Evolutionary conservation across 192 early-diverging fungal genomes (phyloP), one percentile per base, ranked within the genome.

Genomic region (Coemansia erecta): DNA sequence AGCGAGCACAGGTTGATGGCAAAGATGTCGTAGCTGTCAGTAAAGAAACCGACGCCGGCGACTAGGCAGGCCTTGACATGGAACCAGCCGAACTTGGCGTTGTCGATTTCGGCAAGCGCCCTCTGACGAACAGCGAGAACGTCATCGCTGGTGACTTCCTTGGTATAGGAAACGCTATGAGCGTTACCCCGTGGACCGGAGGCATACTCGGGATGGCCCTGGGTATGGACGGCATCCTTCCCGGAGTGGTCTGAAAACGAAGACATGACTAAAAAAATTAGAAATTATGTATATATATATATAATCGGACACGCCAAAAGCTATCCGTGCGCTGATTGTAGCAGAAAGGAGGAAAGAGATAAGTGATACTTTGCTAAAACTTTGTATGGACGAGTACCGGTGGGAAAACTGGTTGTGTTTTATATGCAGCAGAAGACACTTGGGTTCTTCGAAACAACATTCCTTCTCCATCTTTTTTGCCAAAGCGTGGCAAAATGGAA

Each of bases 21-120:
- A 58, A 94, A 94, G 35, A 92, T 83, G 84, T 96, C 94, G 76
- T 94, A 94, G 23, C 90, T 86, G 79, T 96, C 92, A 42, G 90
- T 88, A 70, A 93, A 90, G 83, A 96, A 94, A 68, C 93, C 88
- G 28, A 86, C 73, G 53, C 86, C 88, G 12, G 88, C 85, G 5
- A 90, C 84, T 47, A 90, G 58, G 72, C 85, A 88, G 18, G 88
- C 83, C 41, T 85, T 84, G 61, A 90, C 77, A 68, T 90, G 88
- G 75, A 88, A 88, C 88, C 85, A 87, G 15, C 72, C 69, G 22
- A 91, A 89, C 68, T 88, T 85, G n/a, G 85, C 87, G 62, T 85
- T 87, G 61, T 91, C 89, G 31, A 74, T 63, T 18, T 60, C 64
- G 6, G 50, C 63, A 14, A 77, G 69, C 19, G 74, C 74, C 17